phyloP scores from a whole-genome alignment of 129 eudicot genomes.

The Saussurea involucrata region DNA sequence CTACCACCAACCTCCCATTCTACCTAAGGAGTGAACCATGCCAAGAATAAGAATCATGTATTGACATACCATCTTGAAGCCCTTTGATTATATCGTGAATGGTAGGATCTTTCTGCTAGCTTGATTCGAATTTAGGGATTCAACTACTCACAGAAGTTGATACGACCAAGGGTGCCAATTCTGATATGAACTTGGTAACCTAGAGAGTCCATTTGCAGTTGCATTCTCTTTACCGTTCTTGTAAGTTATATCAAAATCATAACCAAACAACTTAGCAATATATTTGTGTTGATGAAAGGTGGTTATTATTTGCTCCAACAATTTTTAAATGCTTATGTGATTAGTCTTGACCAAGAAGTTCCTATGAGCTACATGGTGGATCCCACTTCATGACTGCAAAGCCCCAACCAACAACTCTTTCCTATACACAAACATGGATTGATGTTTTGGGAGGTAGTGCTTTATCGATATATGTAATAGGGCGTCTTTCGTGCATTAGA shows the following conservation, averaged over 20 bases:
- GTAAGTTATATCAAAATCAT: not conserved
- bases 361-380: not conserved
- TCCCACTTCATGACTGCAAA: not conserved
- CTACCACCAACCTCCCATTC: no score
- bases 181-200: not conserved
- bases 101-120: no score
- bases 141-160: no score
- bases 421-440: not conserved
- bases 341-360: no score
- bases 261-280: not conserved
- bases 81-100: no score
- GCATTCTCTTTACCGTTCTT: not conserved
- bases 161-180: no score
- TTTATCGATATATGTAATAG: not conserved
- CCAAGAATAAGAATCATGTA: no score
- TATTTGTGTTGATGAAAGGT: not conserved
- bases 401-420: not conserved
- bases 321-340: no score
- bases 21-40: no score
- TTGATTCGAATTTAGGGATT: no score
- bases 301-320: not conserved
- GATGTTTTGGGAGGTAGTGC: not conserved
- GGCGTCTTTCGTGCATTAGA: no score
- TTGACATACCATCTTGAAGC: no score
- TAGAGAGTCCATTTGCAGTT: not conserved